Base-by-base conservation (phyloP, 2,329 filamentous ascomycete genomes). In the Neophaeococcomyces aloes region DNA sequence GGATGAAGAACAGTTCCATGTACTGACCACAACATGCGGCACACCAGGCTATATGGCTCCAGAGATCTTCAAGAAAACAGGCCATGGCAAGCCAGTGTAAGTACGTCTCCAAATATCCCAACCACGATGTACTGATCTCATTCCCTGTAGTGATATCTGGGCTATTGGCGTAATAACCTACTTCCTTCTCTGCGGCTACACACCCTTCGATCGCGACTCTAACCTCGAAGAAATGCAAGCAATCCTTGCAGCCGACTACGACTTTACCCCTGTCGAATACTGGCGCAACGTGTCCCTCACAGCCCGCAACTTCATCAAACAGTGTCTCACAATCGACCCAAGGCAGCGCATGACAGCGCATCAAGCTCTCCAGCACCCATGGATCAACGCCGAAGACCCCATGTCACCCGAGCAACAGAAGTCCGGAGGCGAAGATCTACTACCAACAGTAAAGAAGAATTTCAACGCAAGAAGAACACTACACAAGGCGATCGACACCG, bases 161-260 rank as follows among this genome's bases (percentile, higher is more conserved):
- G 91, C 91, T 29, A 86, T 96, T 50, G 91, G 91, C 36, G 91
- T 98, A 33, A 98, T 98, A 60, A 96, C 91, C 25, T 98, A 96
- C 70, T 98, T 98, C 69, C 72, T 98, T 23, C 80, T 98, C 39
- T 96, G 91, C 65, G 91, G 91, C 47, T 96, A 96, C 68, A 98
- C 91, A 1, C 91, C 91, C 10, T 98, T 98, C 62, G 91, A 98
- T 66, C 83, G 91, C 44, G 91, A 96, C 64, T 89, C 81, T 56
- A 94, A 98, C 65, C 81, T 96, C 59, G 91, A 98, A 69, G 91
- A 98, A 69, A 96, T 98, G 89, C 89, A 96, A 69, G 91, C 91
- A 56, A 98, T 98, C 60, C 78, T 96, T 45, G 84, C 87, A 50
- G 91, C 91, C 47, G 89, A 96, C 68, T 98, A 96, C 71, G 84